Conservation (phyloP, 257 asterid genomes). For the Salvia rosmarinus region DNA sequence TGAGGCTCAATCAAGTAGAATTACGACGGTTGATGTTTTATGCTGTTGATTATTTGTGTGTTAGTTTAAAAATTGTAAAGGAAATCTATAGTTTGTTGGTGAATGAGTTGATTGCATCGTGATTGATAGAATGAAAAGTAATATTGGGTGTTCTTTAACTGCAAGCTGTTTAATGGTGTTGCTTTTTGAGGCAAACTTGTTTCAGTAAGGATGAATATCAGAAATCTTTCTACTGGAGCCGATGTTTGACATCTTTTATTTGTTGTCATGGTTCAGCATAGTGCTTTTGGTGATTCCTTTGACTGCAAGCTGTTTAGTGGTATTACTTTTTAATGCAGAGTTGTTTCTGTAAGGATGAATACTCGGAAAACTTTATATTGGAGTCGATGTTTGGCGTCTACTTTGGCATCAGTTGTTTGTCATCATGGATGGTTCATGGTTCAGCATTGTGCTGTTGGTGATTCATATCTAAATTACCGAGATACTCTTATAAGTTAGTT, state of each 20-base stretch:
- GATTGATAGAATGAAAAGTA: neutral
- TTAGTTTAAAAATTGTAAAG: neutral
- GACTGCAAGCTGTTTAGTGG: no score
- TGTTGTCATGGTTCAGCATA: neutral
- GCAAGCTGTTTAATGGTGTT: neutral
- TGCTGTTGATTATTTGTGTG: neutral
- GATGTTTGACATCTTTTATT: neutral
- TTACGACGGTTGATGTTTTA: neutral
- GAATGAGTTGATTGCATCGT: neutral
- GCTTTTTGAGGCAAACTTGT: neutral
- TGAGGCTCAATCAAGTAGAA: slow-evolving; percentile 28
- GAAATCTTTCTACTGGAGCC: neutral
- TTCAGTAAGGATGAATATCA: neutral
- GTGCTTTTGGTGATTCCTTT: neutral
- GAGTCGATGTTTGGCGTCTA: no score
- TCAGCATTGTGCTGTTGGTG: no score
- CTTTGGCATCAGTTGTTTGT: no score
- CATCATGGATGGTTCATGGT: no score
- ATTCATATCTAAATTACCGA: neutral
- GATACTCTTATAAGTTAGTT: slow-evolving; percentile 4
- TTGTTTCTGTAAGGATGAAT: no score
- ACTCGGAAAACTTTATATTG: no score
- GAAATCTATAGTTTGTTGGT: neutral
- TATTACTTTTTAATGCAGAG: no score
- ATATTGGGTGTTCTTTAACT: neutral